phyloP scores from a whole-genome alignment of 306 rosid species.

The Boehmeria nivea region DNA sequence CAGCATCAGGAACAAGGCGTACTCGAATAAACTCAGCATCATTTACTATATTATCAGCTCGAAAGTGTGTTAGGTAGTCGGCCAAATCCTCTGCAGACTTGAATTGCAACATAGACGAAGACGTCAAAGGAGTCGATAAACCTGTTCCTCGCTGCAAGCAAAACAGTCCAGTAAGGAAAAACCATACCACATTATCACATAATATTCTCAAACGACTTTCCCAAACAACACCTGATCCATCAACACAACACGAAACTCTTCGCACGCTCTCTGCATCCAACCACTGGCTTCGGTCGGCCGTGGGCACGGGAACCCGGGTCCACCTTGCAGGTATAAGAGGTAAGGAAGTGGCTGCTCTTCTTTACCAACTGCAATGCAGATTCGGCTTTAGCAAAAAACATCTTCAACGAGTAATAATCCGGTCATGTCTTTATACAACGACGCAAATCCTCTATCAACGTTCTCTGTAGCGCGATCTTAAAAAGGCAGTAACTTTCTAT shows the following conservation, averaged over 20 bases:
- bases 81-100: conserved; percentile 56
- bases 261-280: conserved; percentile 82
- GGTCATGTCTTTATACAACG: too few species aligned
- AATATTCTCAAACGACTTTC: too few species aligned
- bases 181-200: too few species aligned
- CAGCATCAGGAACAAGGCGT: conserved; percentile 74
- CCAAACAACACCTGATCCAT: conserved; percentile 78
- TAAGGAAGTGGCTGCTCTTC: conserved; percentile 71
- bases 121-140: conserved; percentile 80
- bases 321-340: conserved; percentile 85
- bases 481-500: too few species aligned
- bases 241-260: conserved; percentile 76
- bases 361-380: conserved; percentile 59
- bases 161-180: too few species aligned
- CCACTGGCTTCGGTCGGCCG: conserved; percentile 84
- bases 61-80: conserved; percentile 65
- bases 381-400: too few species aligned
- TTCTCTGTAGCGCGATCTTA: too few species aligned
- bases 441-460: too few species aligned
- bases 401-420: too few species aligned
- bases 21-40: conserved; percentile 89
- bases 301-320: conserved; percentile 85
- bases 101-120: conserved; percentile 81
- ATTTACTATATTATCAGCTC: conserved; percentile 88
- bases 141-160: conserved; percentile 93